phyloP scores from a whole-genome alignment of 2,329 filamentous ascomycete genomes.

The Colletotrichum tofieldiae region DNA sequence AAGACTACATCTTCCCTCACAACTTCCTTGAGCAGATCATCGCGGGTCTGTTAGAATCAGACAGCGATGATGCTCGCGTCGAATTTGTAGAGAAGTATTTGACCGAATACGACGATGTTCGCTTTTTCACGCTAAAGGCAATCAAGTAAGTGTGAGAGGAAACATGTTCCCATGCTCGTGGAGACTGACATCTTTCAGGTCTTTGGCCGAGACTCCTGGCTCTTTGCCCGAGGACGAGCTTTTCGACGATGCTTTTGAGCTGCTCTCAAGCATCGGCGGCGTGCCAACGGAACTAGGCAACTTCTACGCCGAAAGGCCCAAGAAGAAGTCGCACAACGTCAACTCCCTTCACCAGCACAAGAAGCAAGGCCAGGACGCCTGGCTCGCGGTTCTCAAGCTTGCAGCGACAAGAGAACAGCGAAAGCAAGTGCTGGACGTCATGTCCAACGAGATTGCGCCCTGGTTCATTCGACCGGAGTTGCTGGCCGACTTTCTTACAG shows the following conservation, averaged over 20 bases:
- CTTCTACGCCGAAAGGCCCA: conserved; percentile 77
- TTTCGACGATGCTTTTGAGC: conserved; percentile 72
- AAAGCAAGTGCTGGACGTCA: conserved; percentile 82
- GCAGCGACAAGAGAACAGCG: conserved; percentile 80
- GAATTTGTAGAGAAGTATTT: conserved; percentile 86
- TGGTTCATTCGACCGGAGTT: conserved; percentile 93
- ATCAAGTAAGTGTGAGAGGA: conserved; percentile 72
- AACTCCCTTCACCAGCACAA: conserved; percentile 80
- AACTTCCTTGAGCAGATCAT: conserved; percentile 78
- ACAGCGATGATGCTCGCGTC: conserved; percentile 72
- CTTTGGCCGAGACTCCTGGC: conserved; percentile 49
- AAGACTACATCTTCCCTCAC: conserved; percentile 79
- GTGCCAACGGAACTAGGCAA: conserved; percentile 80
- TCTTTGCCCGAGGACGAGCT: conserved; percentile 52
- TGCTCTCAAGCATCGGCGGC: conserved; percentile 78
- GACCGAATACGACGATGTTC: conserved; percentile 85
- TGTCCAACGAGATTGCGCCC: conserved; percentile 85
- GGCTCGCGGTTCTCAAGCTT: conserved; percentile 83
- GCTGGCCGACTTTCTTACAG: conserved; percentile 96
- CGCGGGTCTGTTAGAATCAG: conserved; percentile 70
- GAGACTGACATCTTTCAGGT: conserved; percentile 47
- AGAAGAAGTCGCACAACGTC: conserved; percentile 78
- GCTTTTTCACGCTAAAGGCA: conserved; percentile 84
- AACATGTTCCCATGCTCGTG: conserved; percentile 7
- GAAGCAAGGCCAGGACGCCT: conserved; percentile 86